Base-by-base conservation (phyloP, 2,329 filamentous ascomycete species). In the Ophiocordyceps sinensis region DNA sequence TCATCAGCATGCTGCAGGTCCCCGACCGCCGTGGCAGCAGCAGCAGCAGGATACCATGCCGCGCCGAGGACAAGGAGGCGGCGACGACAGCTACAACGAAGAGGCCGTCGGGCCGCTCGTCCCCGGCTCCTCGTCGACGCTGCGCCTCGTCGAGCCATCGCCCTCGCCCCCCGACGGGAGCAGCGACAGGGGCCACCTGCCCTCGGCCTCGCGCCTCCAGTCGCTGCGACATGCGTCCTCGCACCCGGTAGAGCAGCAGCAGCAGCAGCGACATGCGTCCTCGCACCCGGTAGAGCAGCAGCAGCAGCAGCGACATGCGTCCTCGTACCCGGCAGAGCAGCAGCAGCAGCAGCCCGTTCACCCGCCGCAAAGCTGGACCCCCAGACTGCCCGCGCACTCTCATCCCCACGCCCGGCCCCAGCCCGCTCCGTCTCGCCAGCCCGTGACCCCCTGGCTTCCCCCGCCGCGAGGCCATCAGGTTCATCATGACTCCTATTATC, bases 71-170 rank as follows among this genome's bases (percentile, higher is more conserved):
- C 29, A 30, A 7, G 12, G n/a, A 31, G 30, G 13, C 12, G n/a
- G n/a, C 11, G 13, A 30, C 30, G 8, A 12, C 17, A 17, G 34
- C 9, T 19, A 21, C n/a, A 14, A n/a, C 34, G 34, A 21, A n/a
- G 15, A 35, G 32, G 15, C 14, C 11, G n/a, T 19, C 34, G 36
- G 36, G 13, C 36, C 36, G 21, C 12, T 6, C 5, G 5, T n/a
- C 3, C 28, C 23, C n/a, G 51, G 50, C 23, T 26, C 23, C 34
- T 60, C 58, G 6, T 57, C 59, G 1, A 63, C 59, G 10, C 56
- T 65, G 55, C 56, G 62, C 12, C 46, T 63, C 8, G 59, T 64
- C 28, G 49, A 56, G n/a, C 54, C 59, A 3, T 59, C 61, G 2
- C 58, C 56, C 1, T 53, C 54, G 28, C 51, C 53, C 10, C 12